These are phyloP conservation scores for Tolypocladium inflatum DNA, from an alignment of 2,329 filamentous ascomycete species.

Conservation along the genomic window DNA sequence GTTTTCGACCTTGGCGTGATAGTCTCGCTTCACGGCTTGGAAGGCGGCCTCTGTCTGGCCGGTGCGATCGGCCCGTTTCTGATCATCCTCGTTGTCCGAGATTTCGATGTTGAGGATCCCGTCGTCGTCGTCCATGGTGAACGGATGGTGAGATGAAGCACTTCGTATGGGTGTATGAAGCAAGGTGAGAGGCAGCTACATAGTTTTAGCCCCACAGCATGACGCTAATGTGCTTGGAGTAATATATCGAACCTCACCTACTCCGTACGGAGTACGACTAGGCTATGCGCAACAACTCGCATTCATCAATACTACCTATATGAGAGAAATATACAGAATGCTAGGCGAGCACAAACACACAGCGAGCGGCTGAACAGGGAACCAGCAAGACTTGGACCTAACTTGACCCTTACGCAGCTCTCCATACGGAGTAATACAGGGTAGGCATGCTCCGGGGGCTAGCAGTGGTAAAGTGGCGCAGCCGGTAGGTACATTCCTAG, in stretches of 20 bases:
- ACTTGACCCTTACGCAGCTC: too few species aligned
- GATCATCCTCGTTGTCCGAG: conserved; percentile 19
- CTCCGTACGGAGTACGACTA: too few species aligned
- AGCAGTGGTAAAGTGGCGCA: too few species aligned
- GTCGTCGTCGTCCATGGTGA: conserved; percentile 18
- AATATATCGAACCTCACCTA: too few species aligned
- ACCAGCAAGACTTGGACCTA: too few species aligned
- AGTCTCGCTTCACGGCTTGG: conserved; percentile 32
- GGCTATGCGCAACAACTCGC: background rate
- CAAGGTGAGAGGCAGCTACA: background rate
- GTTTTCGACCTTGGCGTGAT: conserved; percentile 41
- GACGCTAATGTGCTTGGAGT: background rate
- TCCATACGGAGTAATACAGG: background rate
- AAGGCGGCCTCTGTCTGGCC: conserved; percentile 42
- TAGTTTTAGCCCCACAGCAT: background rate
- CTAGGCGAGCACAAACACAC: background rate
- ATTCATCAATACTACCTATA: too few species aligned
- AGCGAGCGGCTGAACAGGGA: background rate
- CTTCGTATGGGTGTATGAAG: background rate
- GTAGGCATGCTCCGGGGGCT: too few species aligned
- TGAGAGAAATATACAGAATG: background rate
- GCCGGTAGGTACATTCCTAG: background rate
- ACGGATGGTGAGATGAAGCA: background rate
- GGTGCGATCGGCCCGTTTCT: conserved; percentile 19
- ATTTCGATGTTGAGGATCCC: conserved; percentile 20